Evolutionary conservation across 1,139 yeast species (phyloP), one percentile per base, ranked within the genome.

Genomic region (Diutina rugosa): DNA sequence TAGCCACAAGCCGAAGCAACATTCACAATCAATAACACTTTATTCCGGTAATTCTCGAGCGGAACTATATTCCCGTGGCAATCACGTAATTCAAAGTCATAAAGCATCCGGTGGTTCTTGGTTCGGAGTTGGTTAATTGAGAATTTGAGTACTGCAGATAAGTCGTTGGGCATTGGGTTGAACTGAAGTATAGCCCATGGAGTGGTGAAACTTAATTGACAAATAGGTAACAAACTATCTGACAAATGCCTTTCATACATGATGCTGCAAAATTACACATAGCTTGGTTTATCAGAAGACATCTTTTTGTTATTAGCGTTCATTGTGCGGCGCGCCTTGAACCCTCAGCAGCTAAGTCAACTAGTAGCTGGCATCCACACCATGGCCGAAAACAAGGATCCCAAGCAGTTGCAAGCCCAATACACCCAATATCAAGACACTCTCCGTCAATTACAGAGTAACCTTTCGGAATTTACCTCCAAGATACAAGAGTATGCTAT

Each of bases 401-500:
- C 79, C 12, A 77, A 74, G 65, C 76, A 69, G 57, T 76, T 84
- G 57, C 89, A 84, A 69, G 67, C 69, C 54, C 82, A 80, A 65
- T 84, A 84, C 67, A 85, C 85, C 66, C 71, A 73, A 59, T 85
- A 78, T 65, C 90, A 86, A 64, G 81, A 80, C 58, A 76, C 79
- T 5, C 73, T 85, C 56, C 76, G 82, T 46, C 80, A 81, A 52
- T 68, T 85, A 57, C 84, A 80, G 61, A 71, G 79, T 14, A 85
- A 84, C 63, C 69, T 84, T 26, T 71, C 77, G 18, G 79, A 82
- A 56, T 64, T 86, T 14, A 57, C 71, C 1, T 69, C 78, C 7
- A 77, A 74, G 63, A 62, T 74, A 16, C 76, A 72, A 61, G 80
- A 76, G 60, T 78, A 76, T 61, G 56, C 63, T 45, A 69, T 76